Evolutionary conservation across 495 filamentous ascomycete genomes (phyloP).

Genomic region (Filosporella fistucella): DNA sequence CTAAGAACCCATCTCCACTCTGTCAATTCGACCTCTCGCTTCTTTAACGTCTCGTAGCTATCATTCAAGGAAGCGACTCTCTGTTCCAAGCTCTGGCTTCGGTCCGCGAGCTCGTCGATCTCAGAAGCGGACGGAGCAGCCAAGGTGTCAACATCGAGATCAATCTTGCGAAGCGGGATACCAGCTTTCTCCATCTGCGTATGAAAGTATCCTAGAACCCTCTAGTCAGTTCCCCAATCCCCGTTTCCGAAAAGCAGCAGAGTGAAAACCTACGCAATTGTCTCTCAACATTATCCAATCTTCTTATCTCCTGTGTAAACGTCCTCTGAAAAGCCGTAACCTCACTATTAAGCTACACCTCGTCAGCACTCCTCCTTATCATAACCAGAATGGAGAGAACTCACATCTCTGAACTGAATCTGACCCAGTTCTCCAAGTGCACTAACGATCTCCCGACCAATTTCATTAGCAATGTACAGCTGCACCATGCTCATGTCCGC

Average conservation of each 20-base stretch:
- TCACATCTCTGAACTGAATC: constrained; percentile 95
- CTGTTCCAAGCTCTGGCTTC: constrained; percentile 86
- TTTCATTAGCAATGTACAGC: constrained; percentile 98
- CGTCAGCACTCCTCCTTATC: constrained; percentile 23
- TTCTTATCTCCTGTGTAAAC: constrained; percentile 94
- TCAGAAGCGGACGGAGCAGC: constrained; percentile 85
- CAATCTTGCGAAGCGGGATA: constrained; percentile 76
- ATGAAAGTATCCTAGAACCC: constrained; percentile 75
- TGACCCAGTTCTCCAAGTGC: constrained; percentile 92
- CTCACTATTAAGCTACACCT: constrained; percentile 77
- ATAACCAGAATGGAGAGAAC: constrained; percentile 28
- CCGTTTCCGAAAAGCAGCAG: too few relatives aligned
- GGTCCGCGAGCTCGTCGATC: constrained; percentile 92
- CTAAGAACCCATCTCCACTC: constrained; percentile 97
- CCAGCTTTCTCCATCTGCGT: constrained; percentile 88
- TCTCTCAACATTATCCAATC: constrained; percentile 95
- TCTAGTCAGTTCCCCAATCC: neutral
- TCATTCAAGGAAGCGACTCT: constrained; percentile 88
- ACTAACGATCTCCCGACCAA: constrained; percentile 94
- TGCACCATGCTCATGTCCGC: constrained; percentile 99
- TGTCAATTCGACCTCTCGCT: constrained; percentile 90
- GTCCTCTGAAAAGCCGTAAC: constrained; percentile 92
- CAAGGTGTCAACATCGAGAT: constrained; percentile 79
- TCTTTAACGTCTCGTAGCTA: constrained; percentile 97
- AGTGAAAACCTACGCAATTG: constrained; percentile 88